Conservation (phyloP, 164 flowering plant species). For the Chloranthus sessilifolius region DNA sequence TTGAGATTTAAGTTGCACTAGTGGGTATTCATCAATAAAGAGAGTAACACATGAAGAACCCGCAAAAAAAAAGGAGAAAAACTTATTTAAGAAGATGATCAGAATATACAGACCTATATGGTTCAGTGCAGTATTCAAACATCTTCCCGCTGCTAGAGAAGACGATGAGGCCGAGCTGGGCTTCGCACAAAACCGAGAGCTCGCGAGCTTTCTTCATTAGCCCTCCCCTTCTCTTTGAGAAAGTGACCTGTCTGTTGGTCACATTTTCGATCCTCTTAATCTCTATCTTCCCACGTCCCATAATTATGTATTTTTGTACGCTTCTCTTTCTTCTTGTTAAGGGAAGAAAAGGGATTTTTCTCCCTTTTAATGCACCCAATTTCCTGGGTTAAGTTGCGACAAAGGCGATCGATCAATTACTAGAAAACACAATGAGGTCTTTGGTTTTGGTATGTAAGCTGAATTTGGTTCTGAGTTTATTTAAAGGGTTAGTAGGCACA, state of each 20-base stretch:
- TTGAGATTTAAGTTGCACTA: conserved; percentile 4
- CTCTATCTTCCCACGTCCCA: conserved; percentile 33
- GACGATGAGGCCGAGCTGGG: conserved; percentile 44
- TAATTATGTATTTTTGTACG: conserved; percentile 7
- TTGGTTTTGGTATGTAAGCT: conserved; percentile 16
- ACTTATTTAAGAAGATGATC: not conserved
- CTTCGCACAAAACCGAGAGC: conserved; percentile 47
- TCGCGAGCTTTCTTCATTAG: conserved; percentile 48
- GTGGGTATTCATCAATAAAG: no score
- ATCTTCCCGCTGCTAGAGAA: conserved; percentile 39
- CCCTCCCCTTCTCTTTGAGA: conserved; percentile 41
- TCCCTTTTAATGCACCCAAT: conserved; percentile 8
- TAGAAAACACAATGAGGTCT: conserved; percentile 13
- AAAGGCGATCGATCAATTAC: conserved; percentile 5
- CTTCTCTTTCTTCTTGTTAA: conserved; percentile 11
- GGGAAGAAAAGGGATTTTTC: conserved; percentile 12
- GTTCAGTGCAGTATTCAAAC: conserved; percentile 22
- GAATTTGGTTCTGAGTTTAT: conserved; percentile 22
- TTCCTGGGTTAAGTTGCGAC: conserved; percentile 10
- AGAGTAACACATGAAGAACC: not conserved
- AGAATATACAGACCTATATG: conserved; percentile 13
- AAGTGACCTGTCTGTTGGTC: conserved; percentile 42
- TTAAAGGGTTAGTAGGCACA: conserved; percentile 15
- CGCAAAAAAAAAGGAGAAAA: not conserved
- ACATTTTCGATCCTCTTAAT: conserved; percentile 36